phyloP scores from a whole-genome alignment of 345 rosid species.

The Euphorbia lathyris region DNA sequence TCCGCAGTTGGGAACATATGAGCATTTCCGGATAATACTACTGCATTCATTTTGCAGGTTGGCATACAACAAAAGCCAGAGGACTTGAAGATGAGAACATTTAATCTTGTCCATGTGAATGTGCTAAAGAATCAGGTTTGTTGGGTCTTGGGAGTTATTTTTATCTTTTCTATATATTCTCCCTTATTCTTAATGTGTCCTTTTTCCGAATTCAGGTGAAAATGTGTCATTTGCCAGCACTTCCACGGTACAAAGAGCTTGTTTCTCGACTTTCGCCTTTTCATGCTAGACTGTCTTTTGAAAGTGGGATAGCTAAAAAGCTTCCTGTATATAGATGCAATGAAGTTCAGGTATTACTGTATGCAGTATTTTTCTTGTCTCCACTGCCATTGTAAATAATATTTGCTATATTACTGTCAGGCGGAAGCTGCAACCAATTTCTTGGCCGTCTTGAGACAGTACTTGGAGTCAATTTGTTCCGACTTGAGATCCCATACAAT shows the following conservation, averaged over 20 bases:
- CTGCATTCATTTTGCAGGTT: slow-evolving; percentile 42
- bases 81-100: slow-evolving; percentile 78
- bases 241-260: slow-evolving; percentile 75
- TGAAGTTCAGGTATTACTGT: slow-evolving; percentile 66
- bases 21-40: neutral
- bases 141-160: neutral
- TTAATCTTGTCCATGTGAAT: slow-evolving; percentile 70
- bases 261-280: slow-evolving; percentile 65
- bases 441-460: slow-evolving; percentile 69
- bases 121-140: slow-evolving; percentile 76
- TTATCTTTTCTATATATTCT: neutral
- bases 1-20: neutral
- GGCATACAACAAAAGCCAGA: slow-evolving; percentile 73
- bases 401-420: slow-evolving; percentile 23
- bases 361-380: neutral
- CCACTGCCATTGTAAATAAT: too few species aligned
- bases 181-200: neutral
- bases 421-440: slow-evolving; percentile 63
- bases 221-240: slow-evolving; percentile 48
- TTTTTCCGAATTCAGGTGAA: slow-evolving; percentile 41
- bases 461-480: slow-evolving; percentile 82
- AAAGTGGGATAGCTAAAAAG: slow-evolving; percentile 55
- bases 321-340: slow-evolving; percentile 83
- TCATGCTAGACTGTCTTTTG: slow-evolving; percentile 57
- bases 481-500: slow-evolving; percentile 80